Percentiles rank a stretch among this genome's conserved stretches.
These are phyloP conservation scores for Acanthamoeba culbertsoni DNA, from an alignment of 208 protist genomes.

Conservation along the genomic window DNA sequence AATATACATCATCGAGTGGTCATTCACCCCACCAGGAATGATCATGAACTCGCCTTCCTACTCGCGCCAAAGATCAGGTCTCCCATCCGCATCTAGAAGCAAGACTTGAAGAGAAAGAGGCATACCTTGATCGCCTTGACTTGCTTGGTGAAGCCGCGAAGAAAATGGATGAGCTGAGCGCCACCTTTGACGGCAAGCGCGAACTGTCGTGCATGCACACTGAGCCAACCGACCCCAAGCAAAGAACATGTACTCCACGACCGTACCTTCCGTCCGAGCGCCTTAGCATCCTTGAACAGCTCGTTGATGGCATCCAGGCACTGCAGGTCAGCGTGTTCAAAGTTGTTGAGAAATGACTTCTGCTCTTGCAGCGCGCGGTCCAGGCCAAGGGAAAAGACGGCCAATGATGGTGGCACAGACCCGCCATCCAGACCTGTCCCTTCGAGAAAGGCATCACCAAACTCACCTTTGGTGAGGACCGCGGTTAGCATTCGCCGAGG, in stretches of 20 bases:
- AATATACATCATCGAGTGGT: slow-evolving; percentile 63
- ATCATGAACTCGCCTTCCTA: slow-evolving; percentile 59
- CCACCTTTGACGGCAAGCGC: slow-evolving; percentile 49
- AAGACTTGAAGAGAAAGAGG: neutral
- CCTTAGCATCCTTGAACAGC: slow-evolving; percentile 56
- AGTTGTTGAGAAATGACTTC: slow-evolving; percentile 41
- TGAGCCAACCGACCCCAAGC: neutral
- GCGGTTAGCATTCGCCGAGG: neutral
- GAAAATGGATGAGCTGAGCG: slow-evolving; percentile 45
- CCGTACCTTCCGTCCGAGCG: slow-evolving; percentile 1
- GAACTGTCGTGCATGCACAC: neutral
- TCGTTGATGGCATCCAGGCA: slow-evolving; percentile 60
- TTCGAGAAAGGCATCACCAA: slow-evolving; percentile 57
- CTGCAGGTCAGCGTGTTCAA: slow-evolving; percentile 44
- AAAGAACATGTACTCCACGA: no score
- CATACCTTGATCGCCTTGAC: slow-evolving; percentile 42
- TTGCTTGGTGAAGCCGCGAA: slow-evolving; percentile 57
- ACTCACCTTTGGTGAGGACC: slow-evolving; percentile 18
- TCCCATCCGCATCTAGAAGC: no score
- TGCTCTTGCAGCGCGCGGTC: slow-evolving; percentile 51
- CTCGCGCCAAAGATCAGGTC: no score
- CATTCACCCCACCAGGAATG: slow-evolving; percentile 37
- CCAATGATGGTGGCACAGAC: slow-evolving; percentile 46
- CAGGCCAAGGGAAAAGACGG: slow-evolving; percentile 41
- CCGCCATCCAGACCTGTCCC: slow-evolving; percentile 57